phyloP scores from a whole-genome alignment of 345 rosid species.

The Populus nigra region DNA sequence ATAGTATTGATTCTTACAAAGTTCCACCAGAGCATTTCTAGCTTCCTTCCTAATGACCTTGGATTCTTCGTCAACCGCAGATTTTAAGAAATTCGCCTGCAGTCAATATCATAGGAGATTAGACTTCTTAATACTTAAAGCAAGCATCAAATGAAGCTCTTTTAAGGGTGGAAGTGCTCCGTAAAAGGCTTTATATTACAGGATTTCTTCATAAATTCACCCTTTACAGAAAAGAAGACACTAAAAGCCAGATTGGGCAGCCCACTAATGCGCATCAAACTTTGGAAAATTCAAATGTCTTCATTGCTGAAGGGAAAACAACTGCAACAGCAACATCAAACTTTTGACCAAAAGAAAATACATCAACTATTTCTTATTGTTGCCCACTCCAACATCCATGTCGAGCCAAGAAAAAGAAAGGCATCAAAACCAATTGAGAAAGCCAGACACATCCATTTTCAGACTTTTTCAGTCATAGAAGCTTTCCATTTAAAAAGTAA shows the following conservation, averaged over 20 bases:
- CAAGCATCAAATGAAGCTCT: neutral
- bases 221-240: neutral
- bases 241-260: neutral
- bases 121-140: neutral
- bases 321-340: neutral
- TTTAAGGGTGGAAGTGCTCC: neutral
- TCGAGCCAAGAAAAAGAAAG: neutral
- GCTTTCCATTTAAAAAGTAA: neutral
- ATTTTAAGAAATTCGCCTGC: slow-evolving; percentile 58
- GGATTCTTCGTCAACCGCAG: slow-evolving; percentile 43
- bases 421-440: neutral
- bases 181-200: neutral
- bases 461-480: neutral
- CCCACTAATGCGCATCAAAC: neutral
- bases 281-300: neutral
- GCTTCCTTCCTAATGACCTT: slow-evolving; percentile 68
- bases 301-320: neutral
- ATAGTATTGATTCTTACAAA: slow-evolving; percentile 70
- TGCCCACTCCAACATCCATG: neutral
- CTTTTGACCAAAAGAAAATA: neutral
- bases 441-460: neutral
- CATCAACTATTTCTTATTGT: neutral
- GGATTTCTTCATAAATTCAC: slow-evolving; percentile 1
- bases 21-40: slow-evolving; percentile 70
- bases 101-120: slow-evolving; percentile 12